These are phyloP conservation scores for Pachysandra terminalis DNA, from an alignment of 164 flowering plant species.

Conservation along the genomic window DNA sequence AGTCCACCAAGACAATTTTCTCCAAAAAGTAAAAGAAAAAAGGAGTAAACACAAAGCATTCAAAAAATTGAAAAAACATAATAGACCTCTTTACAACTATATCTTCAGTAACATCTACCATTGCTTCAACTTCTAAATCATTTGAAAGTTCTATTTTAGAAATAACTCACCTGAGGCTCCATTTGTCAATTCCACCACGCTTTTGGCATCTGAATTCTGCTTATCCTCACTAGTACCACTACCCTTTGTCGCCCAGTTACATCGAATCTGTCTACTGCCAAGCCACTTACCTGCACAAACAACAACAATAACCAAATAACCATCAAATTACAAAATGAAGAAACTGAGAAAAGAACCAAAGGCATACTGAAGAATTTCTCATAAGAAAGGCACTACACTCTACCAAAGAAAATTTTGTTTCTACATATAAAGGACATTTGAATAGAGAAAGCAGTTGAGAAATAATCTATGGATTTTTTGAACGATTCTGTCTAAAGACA, in stretches of 20 bases:
- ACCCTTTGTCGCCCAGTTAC: conserved; percentile 99
- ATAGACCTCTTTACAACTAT: too few species aligned
- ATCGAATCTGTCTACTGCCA: conserved; percentile 91
- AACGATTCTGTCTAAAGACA: too few species aligned
- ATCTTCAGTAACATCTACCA: too few species aligned
- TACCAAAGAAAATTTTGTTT: too few species aligned
- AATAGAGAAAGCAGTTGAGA: too few species aligned
- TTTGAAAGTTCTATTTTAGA: background rate
- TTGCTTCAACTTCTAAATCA: background rate
- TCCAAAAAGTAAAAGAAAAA: too few species aligned
- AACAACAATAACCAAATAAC: background rate
- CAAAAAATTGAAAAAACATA: too few species aligned
- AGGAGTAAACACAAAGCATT: too few species aligned
- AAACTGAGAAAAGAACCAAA: background rate
- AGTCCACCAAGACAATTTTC: too few species aligned
- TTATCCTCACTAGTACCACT: conserved; percentile 75
- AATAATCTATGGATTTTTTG: too few species aligned
- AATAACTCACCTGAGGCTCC: conserved; percentile 68
- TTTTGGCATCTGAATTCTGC: conserved; percentile 67
- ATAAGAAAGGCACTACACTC: too few species aligned
- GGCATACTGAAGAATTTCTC: background rate
- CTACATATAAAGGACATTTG: too few species aligned
- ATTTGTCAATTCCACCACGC: conserved; percentile 81
- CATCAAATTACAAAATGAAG: background rate
- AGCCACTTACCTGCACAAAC: conserved; percentile 82